Base-by-base conservation (phyloP, 306 rosid genomes). In the Prunus mongolica region DNA sequence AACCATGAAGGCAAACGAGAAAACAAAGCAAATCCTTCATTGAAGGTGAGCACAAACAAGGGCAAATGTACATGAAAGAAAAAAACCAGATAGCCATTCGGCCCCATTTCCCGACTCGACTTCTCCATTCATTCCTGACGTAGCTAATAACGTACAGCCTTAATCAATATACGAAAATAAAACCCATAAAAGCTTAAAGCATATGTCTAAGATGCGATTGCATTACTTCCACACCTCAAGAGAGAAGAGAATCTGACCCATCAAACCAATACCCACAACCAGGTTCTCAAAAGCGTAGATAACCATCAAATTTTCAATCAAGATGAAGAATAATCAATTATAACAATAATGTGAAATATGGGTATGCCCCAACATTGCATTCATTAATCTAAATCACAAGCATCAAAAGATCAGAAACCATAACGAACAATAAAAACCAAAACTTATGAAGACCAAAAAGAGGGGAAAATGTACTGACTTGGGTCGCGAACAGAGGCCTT, bases 401-500 rank as follows among this genome's bases (percentile, higher is more conserved):
- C 30, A 67, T 8, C 12, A 73, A 22, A 25, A 30, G 45, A 41
- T 78, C 63, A 63, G 6, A 55, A 1, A 67, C 38, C 15, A 32
- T 2, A 10, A 58, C 13, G n/a, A 67, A 67, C 51, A 66, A 65
- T 45, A 14, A 65, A 18, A 27, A 15, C 44, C 67, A 2, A 77
- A 45, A 38, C 47, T 2, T 20, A 24, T 9, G 12, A 56, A 13
- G 38, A 12, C 38, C 22, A 9, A 32, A 18, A 15, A 57, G 56
- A 50, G 28, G 75, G 12, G 38, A 11, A 32, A 30, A 55, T 44
- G 46, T 0, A 75, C 78, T 16, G 46, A 87, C 90, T 58, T 24
- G 84, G 88, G 47, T 87, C 76, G 67, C 90, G 90, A 74, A 87
- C 86, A 38, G 86, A 78, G 77, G 88, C 90, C 75, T 71, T 84